Evolutionary conservation across 345 rosid genomes (phyloP), one percentile per base, ranked within the genome.

Genomic region (Camelina hispida): DNA sequence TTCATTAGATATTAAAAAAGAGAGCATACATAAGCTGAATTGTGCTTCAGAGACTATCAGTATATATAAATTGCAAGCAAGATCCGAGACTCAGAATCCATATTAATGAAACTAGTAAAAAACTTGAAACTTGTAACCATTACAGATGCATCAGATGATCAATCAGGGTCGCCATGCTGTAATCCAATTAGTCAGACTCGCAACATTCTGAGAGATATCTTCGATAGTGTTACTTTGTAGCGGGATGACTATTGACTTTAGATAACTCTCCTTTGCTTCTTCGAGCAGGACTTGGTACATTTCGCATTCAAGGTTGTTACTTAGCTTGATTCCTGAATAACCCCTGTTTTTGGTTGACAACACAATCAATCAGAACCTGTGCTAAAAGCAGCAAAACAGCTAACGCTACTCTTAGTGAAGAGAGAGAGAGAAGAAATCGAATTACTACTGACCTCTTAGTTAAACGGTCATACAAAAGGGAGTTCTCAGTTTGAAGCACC

Each of bases 291-390:
- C 83, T 84, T 84, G 90, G 50, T 87, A 91, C 59, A 89, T 89
- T 70, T 93, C 97, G 35, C 98, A 90, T 37, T 91, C 92, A 11
- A 94, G 66, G 62, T 95, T 95, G 91, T 92, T 92, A 0, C 85
- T 76, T 32, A 90, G 87, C 89, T 92, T 91, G 10, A 78, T 63
- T 69, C 85, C 86, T 0, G 93, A 63, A 46, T 91, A 92, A 5
- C 93, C 96, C 77, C 97, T 91, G 86, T 50, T 62, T 23, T 59
- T 28, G 64, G 35, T 57, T 60, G 22, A 69, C 14, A 46, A 57
- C 5, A 48, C 6, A n/a, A 71, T 5, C 6, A n/a, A 71, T 5
- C 56, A 64, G 13, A 64, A 63, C 12, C 50, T 62, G 18, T 62
- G 18, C 30, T 62, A 53, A 62, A 51, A 32, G 17, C 3, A 32